A percentile compares a stretch with the other conserved stretches of the same genome.
These are phyloP conservation scores for Earliella scabrosa DNA, from an alignment of 1,284 basidiomycete species.

Conservation along the genomic window DNA sequence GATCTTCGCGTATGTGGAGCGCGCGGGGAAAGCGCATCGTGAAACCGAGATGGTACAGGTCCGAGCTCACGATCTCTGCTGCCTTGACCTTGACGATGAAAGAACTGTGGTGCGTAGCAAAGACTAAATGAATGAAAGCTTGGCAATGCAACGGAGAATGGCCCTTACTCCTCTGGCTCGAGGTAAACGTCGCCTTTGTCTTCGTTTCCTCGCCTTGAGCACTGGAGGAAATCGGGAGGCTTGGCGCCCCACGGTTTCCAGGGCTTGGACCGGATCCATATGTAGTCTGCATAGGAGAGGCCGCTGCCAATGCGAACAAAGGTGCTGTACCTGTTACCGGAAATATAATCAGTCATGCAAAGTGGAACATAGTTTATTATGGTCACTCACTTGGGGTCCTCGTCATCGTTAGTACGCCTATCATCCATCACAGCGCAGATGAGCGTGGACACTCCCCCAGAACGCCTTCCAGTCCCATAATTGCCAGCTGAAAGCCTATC, in stretches of 20 bases:
- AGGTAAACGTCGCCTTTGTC: conserved; percentile 85
- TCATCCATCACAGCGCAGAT: conserved; percentile 82
- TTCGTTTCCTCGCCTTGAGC: conserved; percentile 61
- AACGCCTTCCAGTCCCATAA: conserved; percentile 73
- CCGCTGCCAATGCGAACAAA: conserved; percentile 91
- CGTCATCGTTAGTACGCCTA: conserved; percentile 53
- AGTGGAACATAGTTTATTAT: not conserved
- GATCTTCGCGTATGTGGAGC: conserved; percentile 77
- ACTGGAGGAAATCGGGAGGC: conserved; percentile 63
- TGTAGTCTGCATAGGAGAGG: conserved; percentile 82
- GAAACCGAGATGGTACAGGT: conserved; percentile 74
- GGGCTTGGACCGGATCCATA: conserved; percentile 75
- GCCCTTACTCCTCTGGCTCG: conserved; percentile 73
- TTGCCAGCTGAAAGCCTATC: conserved; percentile 57
- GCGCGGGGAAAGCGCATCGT: conserved; percentile 91
- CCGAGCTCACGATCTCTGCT: conserved; percentile 80
- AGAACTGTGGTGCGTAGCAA: conserved; percentile 51
- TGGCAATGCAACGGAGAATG: not conserved
- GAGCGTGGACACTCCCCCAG: conserved; percentile 81
- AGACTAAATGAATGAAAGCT: not conserved
- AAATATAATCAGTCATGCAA: not conserved
- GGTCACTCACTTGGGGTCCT: conserved; percentile 61
- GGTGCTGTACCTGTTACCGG: conserved; percentile 62
- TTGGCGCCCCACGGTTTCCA: conserved; percentile 78
- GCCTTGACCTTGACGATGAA: conserved; percentile 92